Percentiles rank a stretch among this genome's conserved stretches.
Evolutionary conservation across 2,329 filamentous ascomycete species (phyloP).

Genomic region (Diaporthe sp.): DNA sequence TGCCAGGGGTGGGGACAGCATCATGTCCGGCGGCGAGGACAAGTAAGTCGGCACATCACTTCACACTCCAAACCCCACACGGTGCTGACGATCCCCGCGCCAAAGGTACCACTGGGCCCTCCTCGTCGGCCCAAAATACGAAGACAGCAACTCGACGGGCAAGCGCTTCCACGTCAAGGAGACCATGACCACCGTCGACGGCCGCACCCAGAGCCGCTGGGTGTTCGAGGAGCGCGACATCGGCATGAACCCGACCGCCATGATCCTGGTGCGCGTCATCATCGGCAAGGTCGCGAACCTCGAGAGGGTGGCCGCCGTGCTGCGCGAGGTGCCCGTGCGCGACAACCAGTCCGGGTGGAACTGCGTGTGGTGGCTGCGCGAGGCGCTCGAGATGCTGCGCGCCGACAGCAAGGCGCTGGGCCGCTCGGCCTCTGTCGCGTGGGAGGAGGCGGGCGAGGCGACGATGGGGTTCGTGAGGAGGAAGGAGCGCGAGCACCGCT

Average conservation of each 20-base stretch:
- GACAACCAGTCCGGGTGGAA: slow-evolving; percentile 22
- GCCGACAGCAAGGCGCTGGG: neutral
- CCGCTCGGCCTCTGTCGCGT: neutral
- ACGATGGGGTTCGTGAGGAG: neutral
- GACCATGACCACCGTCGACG: slow-evolving; percentile 5
- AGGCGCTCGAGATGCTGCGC: slow-evolving; percentile 11
- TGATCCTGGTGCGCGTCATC: slow-evolving; percentile 35
- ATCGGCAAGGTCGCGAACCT: neutral
- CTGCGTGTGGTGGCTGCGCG: slow-evolving; percentile 24
- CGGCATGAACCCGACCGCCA: slow-evolving; percentile 35
- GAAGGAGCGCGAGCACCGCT: slow-evolving; percentile 28
- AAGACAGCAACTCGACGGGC: slow-evolving; percentile 25
- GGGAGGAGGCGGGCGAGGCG: neutral
- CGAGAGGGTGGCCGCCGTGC: neutral
- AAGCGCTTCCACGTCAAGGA: slow-evolving; percentile 34
- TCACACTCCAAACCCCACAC: neutral
- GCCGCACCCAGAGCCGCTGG: slow-evolving; percentile 22
- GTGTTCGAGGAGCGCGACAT: slow-evolving; percentile 29
- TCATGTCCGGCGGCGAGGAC: slow-evolving; percentile 47
- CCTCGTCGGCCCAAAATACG: slow-evolving; percentile 47
- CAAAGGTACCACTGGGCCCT: slow-evolving; percentile 50
- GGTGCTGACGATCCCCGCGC: neutral
- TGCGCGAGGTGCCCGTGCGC: neutral
- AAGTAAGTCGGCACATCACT: slow-evolving; percentile 42
- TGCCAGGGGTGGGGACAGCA: slow-evolving; percentile 44